phyloP scores from a whole-genome alignment of 73 alveolate species.

The Tetrahymena borealis region DNA sequence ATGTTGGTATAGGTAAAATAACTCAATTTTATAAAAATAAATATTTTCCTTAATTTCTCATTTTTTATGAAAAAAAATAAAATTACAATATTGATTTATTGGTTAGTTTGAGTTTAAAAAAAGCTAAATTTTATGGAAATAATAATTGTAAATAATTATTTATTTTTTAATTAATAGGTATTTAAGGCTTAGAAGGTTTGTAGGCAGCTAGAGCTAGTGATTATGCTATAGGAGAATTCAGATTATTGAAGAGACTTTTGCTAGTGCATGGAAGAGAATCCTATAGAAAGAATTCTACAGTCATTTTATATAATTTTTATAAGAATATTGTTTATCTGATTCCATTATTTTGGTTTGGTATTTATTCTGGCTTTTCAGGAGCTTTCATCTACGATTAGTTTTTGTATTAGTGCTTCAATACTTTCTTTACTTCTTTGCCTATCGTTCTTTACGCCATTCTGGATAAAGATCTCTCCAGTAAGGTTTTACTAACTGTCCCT shows the following conservation, averaged over 20 bases:
- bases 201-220: slow-evolving; percentile 89
- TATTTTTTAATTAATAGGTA: no score
- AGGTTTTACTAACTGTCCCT: no score
- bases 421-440: slow-evolving; percentile 75
- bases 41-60: no score
- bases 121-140: no score
- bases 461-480: slow-evolving; percentile 30
- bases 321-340: slow-evolving; percentile 72
- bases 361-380: slow-evolving; percentile 72
- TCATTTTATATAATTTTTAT: slow-evolving; percentile 64
- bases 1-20: slow-evolving; percentile 92
- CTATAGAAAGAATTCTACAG: slow-evolving; percentile 64
- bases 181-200: slow-evolving; percentile 88
- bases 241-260: slow-evolving; percentile 57
- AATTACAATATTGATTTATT: no score
- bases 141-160: no score
- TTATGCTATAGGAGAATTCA: slow-evolving; percentile 79
- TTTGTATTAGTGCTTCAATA: slow-evolving; percentile 43
- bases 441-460: slow-evolving; percentile 68
- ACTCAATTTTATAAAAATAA: no score
- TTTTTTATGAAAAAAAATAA: no score
- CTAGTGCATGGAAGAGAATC: slow-evolving; percentile 87
- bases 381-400: slow-evolving; percentile 54
- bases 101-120: no score
- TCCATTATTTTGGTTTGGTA: slow-evolving; percentile 75